phyloP scores from a whole-genome alignment of 23 red algal species.

The Chondrus crispus region DNA sequence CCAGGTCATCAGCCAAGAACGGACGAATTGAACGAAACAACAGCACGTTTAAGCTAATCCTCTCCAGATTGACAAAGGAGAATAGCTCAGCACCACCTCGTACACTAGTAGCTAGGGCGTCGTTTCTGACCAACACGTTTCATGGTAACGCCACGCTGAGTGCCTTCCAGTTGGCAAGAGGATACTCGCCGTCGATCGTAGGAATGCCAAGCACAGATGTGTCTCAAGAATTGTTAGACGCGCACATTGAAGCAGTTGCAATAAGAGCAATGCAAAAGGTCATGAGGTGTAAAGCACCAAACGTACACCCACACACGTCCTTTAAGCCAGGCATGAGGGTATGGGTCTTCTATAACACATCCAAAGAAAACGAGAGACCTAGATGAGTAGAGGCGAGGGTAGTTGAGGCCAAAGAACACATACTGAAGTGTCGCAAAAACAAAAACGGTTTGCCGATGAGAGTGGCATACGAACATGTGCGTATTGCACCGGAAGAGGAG shows the following conservation, averaged over 20 bases:
- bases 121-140: conserved; percentile 26
- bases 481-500: neutral
- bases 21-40: neutral
- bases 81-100: neutral
- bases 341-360: conserved; percentile 43
- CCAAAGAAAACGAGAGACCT: conserved; percentile 28
- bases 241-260: neutral
- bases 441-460: neutral
- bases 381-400: conserved; percentile 27
- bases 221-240: conserved; percentile 3
- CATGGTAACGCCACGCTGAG: conserved; percentile 9
- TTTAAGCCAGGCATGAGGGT: neutral
- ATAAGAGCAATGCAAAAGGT: conserved; percentile 35
- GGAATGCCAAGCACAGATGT: conserved; percentile 18
- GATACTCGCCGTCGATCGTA: conserved; percentile 12
- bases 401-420: neutral
- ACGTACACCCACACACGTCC: neutral
- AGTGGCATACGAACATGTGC: neutral
- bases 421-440: conserved; percentile 14
- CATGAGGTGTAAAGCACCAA: neutral
- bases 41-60: neutral
- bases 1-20: neutral
- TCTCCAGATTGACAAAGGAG: neutral
- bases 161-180: conserved; percentile 29
- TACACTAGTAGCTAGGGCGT: neutral